Evolutionary conservation across 768 basidiomycete species (phyloP).

Genomic region (Tremella fuciformis): DNA sequence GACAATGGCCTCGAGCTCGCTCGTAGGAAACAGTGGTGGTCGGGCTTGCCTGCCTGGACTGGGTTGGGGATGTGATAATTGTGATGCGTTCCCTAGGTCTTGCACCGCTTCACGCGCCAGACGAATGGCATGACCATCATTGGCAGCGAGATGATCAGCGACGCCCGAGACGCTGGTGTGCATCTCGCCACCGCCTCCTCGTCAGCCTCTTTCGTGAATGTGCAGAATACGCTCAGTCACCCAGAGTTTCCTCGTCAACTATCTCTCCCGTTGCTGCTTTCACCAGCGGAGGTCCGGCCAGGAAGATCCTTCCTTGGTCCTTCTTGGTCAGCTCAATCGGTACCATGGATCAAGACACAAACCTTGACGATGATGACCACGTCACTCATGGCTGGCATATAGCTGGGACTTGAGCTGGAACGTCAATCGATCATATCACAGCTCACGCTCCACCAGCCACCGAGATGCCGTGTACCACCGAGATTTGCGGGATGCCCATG

Average conservation of each 20-base stretch:
- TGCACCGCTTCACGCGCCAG: conserved; percentile 42
- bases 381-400: conserved; percentile 91
- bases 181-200: conserved; percentile 45
- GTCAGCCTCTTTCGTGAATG: not conserved
- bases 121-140: conserved; percentile 36
- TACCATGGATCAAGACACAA: not conserved
- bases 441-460: conserved; percentile 87
- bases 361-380: conserved; percentile 55
- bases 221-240: conserved; percentile 41
- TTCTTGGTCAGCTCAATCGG: conserved; percentile 64
- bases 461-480: conserved; percentile 89
- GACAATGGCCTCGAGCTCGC: conserved; percentile 85
- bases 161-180: conserved; percentile 46
- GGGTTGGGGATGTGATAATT: too few relatives aligned
- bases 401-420: conserved; percentile 9
- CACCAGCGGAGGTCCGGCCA: conserved; percentile 90
- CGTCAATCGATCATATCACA: not conserved
- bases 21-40: conserved; percentile 68
- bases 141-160: conserved; percentile 41
- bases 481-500: conserved; percentile 83
- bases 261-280: conserved; percentile 92
- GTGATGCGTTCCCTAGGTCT: conserved; percentile 28
- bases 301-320: conserved; percentile 88
- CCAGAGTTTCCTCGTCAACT: conserved; percentile 87
- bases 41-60: not conserved